phyloP scores from a whole-genome alignment of 805 yeast genomes.

The Wickerhamia fluorescens region DNA sequence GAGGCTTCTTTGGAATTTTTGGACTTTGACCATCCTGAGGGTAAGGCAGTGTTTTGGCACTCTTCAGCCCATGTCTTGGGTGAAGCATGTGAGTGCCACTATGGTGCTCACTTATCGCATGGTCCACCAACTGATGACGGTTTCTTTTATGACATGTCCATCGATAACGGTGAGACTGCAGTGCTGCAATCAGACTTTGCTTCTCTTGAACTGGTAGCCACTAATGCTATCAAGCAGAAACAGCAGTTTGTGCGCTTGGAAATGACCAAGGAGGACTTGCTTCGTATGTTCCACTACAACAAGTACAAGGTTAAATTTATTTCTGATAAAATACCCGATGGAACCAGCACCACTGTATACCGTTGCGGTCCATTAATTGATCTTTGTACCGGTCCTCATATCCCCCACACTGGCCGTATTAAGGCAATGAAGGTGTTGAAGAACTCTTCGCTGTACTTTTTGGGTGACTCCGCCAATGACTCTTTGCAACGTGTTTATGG shows the following conservation, averaged over 20 bases:
- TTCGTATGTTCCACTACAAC: slow-evolving; percentile 92
- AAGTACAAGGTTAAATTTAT: slow-evolving; percentile 90
- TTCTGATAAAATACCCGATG: slow-evolving; percentile 86
- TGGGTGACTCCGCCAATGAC: slow-evolving; percentile 89
- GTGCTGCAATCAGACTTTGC: slow-evolving; percentile 81
- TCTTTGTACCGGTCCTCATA: slow-evolving; percentile 95
- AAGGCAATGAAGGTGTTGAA: slow-evolving; percentile 91
- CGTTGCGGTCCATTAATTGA: slow-evolving; percentile 97
- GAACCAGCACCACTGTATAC: slow-evolving; percentile 92
- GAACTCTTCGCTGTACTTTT: slow-evolving; percentile 92
- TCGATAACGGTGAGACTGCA: slow-evolving; percentile 59
- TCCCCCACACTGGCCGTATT: slow-evolving; percentile 94
- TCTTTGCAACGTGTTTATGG: slow-evolving; percentile 97
- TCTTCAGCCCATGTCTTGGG: slow-evolving; percentile 97
- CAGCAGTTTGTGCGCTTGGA: slow-evolving; percentile 92
- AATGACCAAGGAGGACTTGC: slow-evolving; percentile 83
- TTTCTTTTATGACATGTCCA: slow-evolving; percentile 92
- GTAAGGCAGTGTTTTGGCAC: slow-evolving; percentile 96
- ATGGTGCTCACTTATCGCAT: slow-evolving; percentile 78
- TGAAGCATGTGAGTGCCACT: slow-evolving; percentile 94
- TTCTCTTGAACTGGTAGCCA: slow-evolving; percentile 77
- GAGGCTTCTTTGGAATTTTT: slow-evolving; percentile 67
- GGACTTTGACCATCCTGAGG: slow-evolving; percentile 91
- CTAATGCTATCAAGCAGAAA: slow-evolving; percentile 87
- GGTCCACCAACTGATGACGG: slow-evolving; percentile 99